A percentile compares a stretch with the other conserved stretches of the same genome.
These are phyloP conservation scores for Sungouiozyma ichnusensis DNA, from an alignment of 805 yeast species.

Conservation along the genomic window DNA sequence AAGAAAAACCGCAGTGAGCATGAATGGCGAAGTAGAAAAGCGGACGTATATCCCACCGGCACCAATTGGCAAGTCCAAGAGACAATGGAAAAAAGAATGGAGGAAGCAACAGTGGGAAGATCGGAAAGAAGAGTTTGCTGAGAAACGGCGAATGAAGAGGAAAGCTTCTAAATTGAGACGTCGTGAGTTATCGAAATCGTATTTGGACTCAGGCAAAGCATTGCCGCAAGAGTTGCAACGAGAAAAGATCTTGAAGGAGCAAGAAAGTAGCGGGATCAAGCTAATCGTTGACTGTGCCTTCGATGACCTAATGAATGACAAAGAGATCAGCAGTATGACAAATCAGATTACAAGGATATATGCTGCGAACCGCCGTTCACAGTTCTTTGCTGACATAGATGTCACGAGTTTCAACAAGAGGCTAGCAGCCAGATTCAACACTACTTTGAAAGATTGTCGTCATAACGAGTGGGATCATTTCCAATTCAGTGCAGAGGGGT, in stretches of 20 bases:
- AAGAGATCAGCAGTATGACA: slow-evolving; percentile 57
- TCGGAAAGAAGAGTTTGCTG: slow-evolving; percentile 49
- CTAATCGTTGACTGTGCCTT: slow-evolving; percentile 83
- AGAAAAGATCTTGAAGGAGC: slow-evolving; percentile 31
- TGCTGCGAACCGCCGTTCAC: slow-evolving; percentile 59
- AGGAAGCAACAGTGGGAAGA: slow-evolving; percentile 51
- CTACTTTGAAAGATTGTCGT: slow-evolving; percentile 39
- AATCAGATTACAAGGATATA: slow-evolving; percentile 77
- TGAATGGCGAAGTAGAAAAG: slow-evolving; percentile 3
- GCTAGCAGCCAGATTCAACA: slow-evolving; percentile 59
- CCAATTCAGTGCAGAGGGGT: slow-evolving; percentile 35
- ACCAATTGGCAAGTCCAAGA: slow-evolving; percentile 84
- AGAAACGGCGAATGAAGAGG: slow-evolving; percentile 45
- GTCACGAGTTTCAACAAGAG: slow-evolving; percentile 58
- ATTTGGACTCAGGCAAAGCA: slow-evolving; percentile 31
- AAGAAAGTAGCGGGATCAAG: slow-evolving; percentile 37
- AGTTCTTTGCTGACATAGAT: slow-evolving; percentile 44
- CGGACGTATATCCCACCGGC: slow-evolving; percentile 26
- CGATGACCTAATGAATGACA: slow-evolving; percentile 79
- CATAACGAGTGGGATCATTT: slow-evolving; percentile 63
- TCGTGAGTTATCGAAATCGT: slow-evolving; percentile 30
- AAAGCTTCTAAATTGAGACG: slow-evolving; percentile 34
- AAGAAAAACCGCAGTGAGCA: neutral
- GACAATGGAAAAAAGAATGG: slow-evolving; percentile 69
- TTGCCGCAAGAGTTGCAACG: slow-evolving; percentile 32